Conservation (phyloP, 805 yeast genomes). For the Starmerella roubikii region DNA sequence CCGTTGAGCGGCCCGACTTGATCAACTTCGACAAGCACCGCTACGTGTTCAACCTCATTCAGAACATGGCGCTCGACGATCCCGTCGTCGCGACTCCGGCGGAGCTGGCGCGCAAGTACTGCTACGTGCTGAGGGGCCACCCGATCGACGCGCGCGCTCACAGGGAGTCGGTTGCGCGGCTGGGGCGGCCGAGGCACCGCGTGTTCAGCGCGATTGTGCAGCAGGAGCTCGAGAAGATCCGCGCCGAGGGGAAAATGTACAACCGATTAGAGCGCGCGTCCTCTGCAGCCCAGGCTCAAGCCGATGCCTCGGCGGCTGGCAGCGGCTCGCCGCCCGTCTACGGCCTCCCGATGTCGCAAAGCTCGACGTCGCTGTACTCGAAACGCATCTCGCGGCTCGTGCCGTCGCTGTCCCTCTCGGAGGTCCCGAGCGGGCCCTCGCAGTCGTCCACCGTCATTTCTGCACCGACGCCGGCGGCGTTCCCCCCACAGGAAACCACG, state of each 20-base stretch:
- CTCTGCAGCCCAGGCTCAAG: not conserved
- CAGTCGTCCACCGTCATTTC: not conserved
- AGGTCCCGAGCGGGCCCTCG: slow-evolving; percentile 4
- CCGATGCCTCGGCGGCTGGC: not conserved
- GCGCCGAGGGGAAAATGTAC: slow-evolving; percentile 37
- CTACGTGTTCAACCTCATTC: slow-evolving; percentile 47
- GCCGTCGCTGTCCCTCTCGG: slow-evolving; percentile 8
- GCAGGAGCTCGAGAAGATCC: slow-evolving; percentile 39
- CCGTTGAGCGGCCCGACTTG: slow-evolving; percentile 45
- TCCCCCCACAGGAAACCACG: too few relatives aligned
- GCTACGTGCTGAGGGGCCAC: slow-evolving; percentile 4
- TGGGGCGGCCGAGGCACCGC: slow-evolving; percentile 29
- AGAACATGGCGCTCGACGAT: slow-evolving; percentile 31
- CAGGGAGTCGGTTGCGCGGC: slow-evolving; percentile 33
- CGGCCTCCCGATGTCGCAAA: slow-evolving; percentile 14
- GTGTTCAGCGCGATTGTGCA: slow-evolving; percentile 36
- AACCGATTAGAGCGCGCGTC: slow-evolving; percentile 19
- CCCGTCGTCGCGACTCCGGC: slow-evolving; percentile 4
- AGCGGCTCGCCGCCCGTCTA: slow-evolving; percentile 6
- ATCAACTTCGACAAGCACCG: slow-evolving; percentile 80
- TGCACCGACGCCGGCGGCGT: not conserved
- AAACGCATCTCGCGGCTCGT: slow-evolving; percentile 12
- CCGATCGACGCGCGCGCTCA: slow-evolving; percentile 22
- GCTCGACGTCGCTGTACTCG: slow-evolving; percentile 15
- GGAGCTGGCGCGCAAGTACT: slow-evolving; percentile 6